phyloP scores from a whole-genome alignment of 1,284 basidiomycete genomes.

The Phlebopus sp. region DNA sequence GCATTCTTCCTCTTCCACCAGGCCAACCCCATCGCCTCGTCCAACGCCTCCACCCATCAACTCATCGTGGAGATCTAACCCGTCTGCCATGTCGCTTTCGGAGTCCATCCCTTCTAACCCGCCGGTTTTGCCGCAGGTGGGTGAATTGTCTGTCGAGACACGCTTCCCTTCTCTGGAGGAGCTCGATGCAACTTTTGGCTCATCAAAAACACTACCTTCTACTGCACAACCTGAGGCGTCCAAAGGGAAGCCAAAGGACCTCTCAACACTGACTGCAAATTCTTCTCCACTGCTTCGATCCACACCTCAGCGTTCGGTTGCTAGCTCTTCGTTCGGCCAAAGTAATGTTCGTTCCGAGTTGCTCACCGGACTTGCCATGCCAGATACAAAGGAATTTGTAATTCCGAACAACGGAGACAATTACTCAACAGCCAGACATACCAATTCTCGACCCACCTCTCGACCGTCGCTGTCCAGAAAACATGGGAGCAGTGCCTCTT shows the following conservation, averaged over 20 bases:
- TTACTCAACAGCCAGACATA: conserved; percentile 20
- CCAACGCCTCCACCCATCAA: conserved; percentile 29
- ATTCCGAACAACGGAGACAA: conserved; percentile 14
- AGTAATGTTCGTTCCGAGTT: conserved; percentile 45
- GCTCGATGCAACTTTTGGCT: conserved; percentile 59
- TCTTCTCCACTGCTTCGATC: conserved; percentile 18
- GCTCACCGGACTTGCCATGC: conserved; percentile 54
- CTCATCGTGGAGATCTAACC: conserved; percentile 19
- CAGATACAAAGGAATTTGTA: conserved; percentile 33
- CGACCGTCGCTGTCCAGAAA: conserved; percentile 26
- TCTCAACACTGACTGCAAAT: conserved; percentile 21
- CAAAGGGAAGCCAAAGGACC: conserved; percentile 18
- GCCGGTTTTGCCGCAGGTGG: conserved; percentile 24
- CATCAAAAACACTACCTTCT: conserved; percentile 22
- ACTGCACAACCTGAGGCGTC: conserved; percentile 17
- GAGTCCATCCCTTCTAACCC: conserved; percentile 22
- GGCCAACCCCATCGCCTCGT: conserved; percentile 48
- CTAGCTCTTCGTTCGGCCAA: conserved; percentile 11
- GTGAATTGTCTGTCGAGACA: conserved; percentile 54
- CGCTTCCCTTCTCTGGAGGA: conserved; percentile 79
- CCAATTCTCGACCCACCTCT: conserved; percentile 22
- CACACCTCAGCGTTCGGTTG: conserved; percentile 14
- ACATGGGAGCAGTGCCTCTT: conserved; percentile 7
- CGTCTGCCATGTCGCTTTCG: conserved; percentile 14
- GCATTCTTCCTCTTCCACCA: conserved; percentile 23